phyloP scores from a whole-genome alignment of 2,329 filamentous ascomycete genomes.

The Setomelanomma holmii region DNA sequence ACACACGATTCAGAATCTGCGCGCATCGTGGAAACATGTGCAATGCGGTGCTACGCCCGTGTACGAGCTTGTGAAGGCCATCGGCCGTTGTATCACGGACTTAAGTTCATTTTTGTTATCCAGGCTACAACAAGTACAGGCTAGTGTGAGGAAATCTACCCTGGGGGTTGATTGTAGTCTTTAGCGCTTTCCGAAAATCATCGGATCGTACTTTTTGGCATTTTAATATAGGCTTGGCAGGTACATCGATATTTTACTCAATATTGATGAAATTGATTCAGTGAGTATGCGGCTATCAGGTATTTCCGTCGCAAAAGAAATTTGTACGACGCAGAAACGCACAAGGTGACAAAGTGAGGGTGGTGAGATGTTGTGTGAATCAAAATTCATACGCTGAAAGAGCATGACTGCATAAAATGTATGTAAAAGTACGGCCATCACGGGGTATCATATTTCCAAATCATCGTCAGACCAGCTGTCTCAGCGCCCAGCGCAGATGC shows the following conservation, averaged over 20 bases:
- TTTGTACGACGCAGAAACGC: constrained; percentile 1
- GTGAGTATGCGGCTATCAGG: not conserved
- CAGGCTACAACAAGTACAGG: not conserved
- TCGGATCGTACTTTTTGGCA: constrained; percentile 2
- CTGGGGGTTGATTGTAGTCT: not conserved
- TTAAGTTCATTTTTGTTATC: not conserved
- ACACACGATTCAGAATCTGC: not conserved
- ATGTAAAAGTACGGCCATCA: not conserved
- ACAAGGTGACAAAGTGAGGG: not conserved
- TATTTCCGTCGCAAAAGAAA: not conserved
- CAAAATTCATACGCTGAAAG: not conserved
- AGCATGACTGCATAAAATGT: not conserved
- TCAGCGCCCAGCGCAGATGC: constrained; percentile 3
- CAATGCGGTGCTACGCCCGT: too few relatives aligned
- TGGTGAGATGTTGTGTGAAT: not conserved
- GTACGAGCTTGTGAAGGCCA: not conserved
- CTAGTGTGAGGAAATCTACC: not conserved
- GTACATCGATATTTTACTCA: not conserved
- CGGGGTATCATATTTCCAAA: constrained; percentile 14
- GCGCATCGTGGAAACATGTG: not conserved
- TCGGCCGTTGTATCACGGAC: not conserved
- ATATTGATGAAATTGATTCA: not conserved
- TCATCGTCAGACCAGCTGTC: constrained; percentile 11
- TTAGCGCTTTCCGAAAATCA: constrained; percentile 2
- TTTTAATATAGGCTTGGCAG: not conserved